These are phyloP conservation scores for Trichoderma koningiopsis DNA, from an alignment of 2,329 filamentous ascomycete species.

Conservation along the genomic window DNA sequence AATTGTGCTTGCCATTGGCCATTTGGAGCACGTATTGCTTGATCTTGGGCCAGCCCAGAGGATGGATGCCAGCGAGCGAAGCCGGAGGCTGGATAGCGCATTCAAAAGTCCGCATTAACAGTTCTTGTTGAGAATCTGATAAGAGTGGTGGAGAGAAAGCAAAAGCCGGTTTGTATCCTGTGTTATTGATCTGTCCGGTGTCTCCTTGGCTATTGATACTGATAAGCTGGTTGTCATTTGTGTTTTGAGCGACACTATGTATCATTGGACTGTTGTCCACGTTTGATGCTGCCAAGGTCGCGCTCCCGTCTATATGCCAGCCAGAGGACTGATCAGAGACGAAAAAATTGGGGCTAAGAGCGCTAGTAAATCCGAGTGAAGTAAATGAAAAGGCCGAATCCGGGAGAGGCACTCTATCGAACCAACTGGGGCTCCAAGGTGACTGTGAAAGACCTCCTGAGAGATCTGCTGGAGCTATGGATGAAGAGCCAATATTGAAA, in stretches of 20 bases:
- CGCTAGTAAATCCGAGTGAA: neutral
- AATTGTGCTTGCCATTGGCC: conserved; percentile 4
- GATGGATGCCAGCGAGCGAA: conserved; percentile 4
- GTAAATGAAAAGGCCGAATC: neutral
- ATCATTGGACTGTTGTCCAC: neutral
- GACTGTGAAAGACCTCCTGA: neutral
- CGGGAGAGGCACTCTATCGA: neutral
- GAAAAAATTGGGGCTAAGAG: conserved; percentile 6
- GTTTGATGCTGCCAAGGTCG: neutral
- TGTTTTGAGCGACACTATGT: neutral
- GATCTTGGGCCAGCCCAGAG: neutral
- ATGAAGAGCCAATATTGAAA: neutral
- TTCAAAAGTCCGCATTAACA: neutral
- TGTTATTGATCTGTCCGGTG: neutral
- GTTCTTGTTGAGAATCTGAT: neutral
- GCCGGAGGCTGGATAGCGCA: conserved; percentile 4
- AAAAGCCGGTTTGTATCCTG: neutral
- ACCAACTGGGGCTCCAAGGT: neutral
- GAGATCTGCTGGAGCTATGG: neutral
- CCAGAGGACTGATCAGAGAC: neutral
- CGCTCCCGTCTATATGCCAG: neutral
- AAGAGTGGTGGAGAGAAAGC: neutral
- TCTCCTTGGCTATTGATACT: neutral
- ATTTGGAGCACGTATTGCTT: conserved; percentile 8
- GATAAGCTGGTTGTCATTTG: neutral